Conservation (phyloP, 116 monocot genomes). For the Posidonia oceanica region DNA sequence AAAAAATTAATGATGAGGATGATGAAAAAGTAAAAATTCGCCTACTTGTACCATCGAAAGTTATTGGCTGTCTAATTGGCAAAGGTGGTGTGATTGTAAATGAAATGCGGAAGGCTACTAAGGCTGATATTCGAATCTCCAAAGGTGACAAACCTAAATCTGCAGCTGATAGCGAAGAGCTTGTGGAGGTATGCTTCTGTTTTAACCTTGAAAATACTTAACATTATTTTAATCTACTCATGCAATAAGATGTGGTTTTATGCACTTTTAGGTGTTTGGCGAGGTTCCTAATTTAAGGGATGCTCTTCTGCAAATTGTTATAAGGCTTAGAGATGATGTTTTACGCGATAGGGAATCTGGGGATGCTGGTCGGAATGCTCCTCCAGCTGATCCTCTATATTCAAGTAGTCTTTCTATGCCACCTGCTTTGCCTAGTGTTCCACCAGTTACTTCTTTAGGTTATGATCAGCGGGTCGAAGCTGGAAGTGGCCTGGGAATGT, state of each 20-base stretch:
- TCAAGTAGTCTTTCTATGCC: constrained; percentile 31
- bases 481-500: constrained; percentile 36
- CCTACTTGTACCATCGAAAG: constrained; percentile 70
- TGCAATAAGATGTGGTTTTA: neutral
- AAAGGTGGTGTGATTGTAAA: constrained; percentile 79
- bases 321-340: constrained; percentile 70
- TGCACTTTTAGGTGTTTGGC: constrained; percentile 47
- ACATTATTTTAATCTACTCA: neutral
- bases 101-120: constrained; percentile 75
- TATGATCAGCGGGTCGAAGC: constrained; percentile 62
- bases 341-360: constrained; percentile 48
- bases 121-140: constrained; percentile 71
- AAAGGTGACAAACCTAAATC: constrained; percentile 69
- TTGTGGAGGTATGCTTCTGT: constrained; percentile 49
- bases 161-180: constrained; percentile 57
- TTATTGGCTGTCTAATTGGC: constrained; percentile 87
- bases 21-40: constrained; percentile 49
- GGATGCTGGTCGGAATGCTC: constrained; percentile 22
- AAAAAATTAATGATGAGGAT: constrained; percentile 77
- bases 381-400: constrained; percentile 35
- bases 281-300: constrained; percentile 47
- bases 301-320: constrained; percentile 72
- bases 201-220: neutral
- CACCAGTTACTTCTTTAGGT: constrained; percentile 24
- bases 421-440: constrained; percentile 25